Conservation (phyloP, 306 rosid genomes). For the Corylus americana region DNA sequence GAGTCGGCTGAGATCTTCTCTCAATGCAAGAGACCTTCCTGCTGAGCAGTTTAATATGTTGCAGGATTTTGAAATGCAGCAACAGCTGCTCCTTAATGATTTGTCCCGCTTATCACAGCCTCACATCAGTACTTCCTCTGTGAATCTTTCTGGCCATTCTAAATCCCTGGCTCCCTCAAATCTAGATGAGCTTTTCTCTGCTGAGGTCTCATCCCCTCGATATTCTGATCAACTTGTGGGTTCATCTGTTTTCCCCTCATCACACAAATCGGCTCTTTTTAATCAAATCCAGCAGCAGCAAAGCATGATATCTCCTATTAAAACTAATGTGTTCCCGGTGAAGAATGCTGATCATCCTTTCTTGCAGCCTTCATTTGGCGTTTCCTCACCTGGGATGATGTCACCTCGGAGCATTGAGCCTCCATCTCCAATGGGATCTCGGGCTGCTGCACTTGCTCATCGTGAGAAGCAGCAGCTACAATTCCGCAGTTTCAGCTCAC, state of each 20-base stretch:
- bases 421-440: slow-evolving; percentile 70
- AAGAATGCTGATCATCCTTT: slow-evolving; percentile 65
- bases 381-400: slow-evolving; percentile 83
- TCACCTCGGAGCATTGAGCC: slow-evolving; percentile 80
- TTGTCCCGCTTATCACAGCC: slow-evolving; percentile 60
- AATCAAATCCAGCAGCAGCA: slow-evolving; percentile 86
- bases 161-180: slow-evolving; percentile 75
- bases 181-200: slow-evolving; percentile 78
- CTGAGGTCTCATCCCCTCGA: slow-evolving; percentile 76
- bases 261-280: slow-evolving; percentile 68
- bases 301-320: slow-evolving; percentile 69
- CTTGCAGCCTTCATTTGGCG: slow-evolving; percentile 64
- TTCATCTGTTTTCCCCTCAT: slow-evolving; percentile 66
- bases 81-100: slow-evolving; percentile 64
- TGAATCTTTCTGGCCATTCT: slow-evolving; percentile 56
- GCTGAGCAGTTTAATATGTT: slow-evolving; percentile 50
- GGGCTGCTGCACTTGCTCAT: slow-evolving; percentile 54
- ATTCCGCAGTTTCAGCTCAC: slow-evolving; percentile 65
- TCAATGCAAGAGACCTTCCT: slow-evolving; percentile 72
- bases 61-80: slow-evolving; percentile 63
- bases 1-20: slow-evolving; percentile 83
- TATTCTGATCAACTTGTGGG: slow-evolving; percentile 59
- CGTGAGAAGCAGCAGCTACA: slow-evolving; percentile 70
- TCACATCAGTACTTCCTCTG: slow-evolving; percentile 42
- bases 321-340: slow-evolving; percentile 64